Percentiles rank a stretch among this genome's conserved stretches.
phyloP scores from a whole-genome alignment of 768 basidiomycete species.

The Phaffia australis region DNA sequence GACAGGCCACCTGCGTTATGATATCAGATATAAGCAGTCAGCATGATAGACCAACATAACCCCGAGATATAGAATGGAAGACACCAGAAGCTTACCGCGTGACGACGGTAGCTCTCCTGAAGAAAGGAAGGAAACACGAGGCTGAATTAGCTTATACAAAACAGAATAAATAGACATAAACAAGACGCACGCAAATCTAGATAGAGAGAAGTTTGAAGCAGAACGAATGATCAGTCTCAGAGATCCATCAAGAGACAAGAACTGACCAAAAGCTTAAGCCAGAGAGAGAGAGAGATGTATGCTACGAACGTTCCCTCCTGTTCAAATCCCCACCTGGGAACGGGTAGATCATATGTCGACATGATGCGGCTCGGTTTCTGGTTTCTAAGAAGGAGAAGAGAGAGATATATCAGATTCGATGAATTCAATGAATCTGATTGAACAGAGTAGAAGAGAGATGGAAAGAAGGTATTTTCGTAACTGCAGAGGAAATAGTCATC shows the following conservation, averaged over 20 bases:
- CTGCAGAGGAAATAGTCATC: too few relatives aligned
- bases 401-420: too few relatives aligned
- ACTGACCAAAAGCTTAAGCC: neutral
- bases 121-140: neutral
- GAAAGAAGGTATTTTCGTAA: too few relatives aligned
- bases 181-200: slow-evolving; percentile 17
- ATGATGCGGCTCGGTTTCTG: too few relatives aligned
- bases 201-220: neutral
- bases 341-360: slow-evolving; percentile 9
- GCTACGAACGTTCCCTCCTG: slow-evolving; percentile 23
- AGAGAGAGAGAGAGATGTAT: neutral
- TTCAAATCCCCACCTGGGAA: slow-evolving; percentile 12
- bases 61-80: neutral
- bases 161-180: neutral
- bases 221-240: neutral
- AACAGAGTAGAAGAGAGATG: too few relatives aligned
- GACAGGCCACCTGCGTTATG: slow-evolving; percentile 11
- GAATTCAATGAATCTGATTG: too few relatives aligned
- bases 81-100: slow-evolving; percentile 6
- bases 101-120: slow-evolving; percentile 19
- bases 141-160: neutral
- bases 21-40: neutral
- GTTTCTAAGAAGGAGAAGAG: too few relatives aligned
- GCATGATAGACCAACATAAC: slow-evolving; percentile 1
- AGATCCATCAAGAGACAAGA: neutral